These are phyloP conservation scores for Neonectria neomacrospora DNA, from an alignment of 2,329 filamentous ascomycete species.

Conservation along the genomic window DNA sequence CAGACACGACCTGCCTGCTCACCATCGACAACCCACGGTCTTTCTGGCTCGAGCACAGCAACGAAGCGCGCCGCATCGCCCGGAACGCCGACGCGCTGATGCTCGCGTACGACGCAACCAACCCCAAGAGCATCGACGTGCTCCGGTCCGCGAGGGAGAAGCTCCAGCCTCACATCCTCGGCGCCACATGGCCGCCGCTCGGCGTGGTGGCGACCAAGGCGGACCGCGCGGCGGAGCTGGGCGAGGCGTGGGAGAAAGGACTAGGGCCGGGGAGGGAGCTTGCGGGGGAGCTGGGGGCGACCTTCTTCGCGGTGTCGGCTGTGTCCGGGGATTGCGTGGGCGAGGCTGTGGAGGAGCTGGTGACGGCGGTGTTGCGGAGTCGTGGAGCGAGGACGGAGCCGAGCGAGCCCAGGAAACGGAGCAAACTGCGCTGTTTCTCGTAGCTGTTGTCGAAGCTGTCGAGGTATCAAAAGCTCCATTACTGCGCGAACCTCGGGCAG, in stretches of 20 bases:
- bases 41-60: conserved; percentile 17
- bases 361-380: conserved; percentile 27
- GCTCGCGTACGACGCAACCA: conserved; percentile 32
- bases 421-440: background rate
- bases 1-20: background rate
- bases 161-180: background rate
- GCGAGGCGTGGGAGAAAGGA: conserved; percentile 30
- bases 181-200: conserved; percentile 22
- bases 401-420: background rate
- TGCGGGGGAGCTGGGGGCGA: conserved; percentile 26
- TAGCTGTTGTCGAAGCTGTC: conserved; percentile 20
- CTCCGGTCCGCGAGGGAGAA: conserved; percentile 17
- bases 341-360: conserved; percentile 36
- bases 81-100: conserved; percentile 32
- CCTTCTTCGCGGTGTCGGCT: conserved; percentile 33
- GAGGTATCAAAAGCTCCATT: conserved; percentile 24
- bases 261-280: conserved; percentile 28
- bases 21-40: conserved; percentile 11
- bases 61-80: conserved; percentile 24
- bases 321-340: conserved; percentile 36
- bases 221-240: conserved; percentile 29
- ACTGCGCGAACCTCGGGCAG: conserved; percentile 25
- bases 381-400: conserved; percentile 17
- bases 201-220: conserved; percentile 33
- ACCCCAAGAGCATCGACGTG: conserved; percentile 24